Evolutionary conservation across 495 filamentous ascomycete species (phyloP).

Genomic region (Podospora anserina): DNA sequence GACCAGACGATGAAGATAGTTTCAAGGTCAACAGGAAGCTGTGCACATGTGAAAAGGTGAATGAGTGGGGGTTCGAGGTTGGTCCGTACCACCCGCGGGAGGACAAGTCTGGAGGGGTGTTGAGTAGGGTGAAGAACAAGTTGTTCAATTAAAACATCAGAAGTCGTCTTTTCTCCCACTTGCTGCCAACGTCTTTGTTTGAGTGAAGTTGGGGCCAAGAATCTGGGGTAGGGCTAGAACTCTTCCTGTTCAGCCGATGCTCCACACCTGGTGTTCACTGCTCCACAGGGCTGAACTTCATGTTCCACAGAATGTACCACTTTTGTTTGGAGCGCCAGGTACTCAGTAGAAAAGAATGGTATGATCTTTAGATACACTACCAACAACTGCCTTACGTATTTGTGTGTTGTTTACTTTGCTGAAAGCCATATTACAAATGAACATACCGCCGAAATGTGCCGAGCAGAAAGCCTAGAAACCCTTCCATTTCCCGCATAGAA

Average conservation of each 20-base stretch:
- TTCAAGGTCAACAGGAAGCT: background rate
- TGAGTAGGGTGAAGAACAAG: background rate
- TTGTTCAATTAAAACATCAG: background rate
- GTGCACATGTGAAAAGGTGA: background rate
- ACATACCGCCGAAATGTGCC: background rate
- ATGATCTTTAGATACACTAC: background rate
- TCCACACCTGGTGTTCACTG: background rate
- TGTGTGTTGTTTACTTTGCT: background rate
- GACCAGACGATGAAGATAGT: background rate
- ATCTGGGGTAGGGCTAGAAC: background rate
- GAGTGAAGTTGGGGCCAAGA: background rate
- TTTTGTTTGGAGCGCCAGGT: background rate
- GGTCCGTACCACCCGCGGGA: background rate
- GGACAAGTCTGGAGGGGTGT: background rate
- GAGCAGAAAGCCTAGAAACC: background rate
- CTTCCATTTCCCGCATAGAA: background rate
- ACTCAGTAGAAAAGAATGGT: background rate
- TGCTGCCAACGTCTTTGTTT: background rate
- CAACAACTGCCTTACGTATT: background rate
- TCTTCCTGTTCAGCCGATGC: background rate
- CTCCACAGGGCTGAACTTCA: background rate
- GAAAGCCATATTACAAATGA: background rate
- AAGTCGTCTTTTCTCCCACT: background rate
- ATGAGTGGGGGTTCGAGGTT: background rate
- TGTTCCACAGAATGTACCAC: background rate